Conservation (phyloP, 208 protist species). For the Crithidia sp. region DNA sequence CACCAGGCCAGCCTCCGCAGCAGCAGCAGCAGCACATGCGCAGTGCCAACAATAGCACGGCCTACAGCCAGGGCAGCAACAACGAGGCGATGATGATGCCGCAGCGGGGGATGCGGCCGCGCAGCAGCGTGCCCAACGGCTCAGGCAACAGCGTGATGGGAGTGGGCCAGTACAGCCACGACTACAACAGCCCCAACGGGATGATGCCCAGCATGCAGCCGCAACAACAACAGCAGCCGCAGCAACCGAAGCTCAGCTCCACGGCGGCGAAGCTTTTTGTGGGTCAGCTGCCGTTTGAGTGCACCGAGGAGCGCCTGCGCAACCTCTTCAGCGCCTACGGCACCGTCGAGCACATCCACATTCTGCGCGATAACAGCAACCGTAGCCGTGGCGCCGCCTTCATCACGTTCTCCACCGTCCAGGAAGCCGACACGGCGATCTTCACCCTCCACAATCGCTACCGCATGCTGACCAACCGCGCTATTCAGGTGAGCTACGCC, state of each 20-base stretch:
- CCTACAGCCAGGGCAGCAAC: slow-evolving; percentile 17
- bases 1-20: slow-evolving; percentile 6
- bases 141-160: slow-evolving; percentile 29
- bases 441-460: slow-evolving; percentile 90
- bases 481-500: slow-evolving; percentile 91
- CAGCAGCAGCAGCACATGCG: slow-evolving; percentile 26
- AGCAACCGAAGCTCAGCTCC: slow-evolving; percentile 46
- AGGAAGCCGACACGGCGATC: slow-evolving; percentile 88
- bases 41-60: slow-evolving; percentile 10
- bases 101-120: slow-evolving; percentile 9
- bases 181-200: slow-evolving; percentile 21
- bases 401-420: slow-evolving; percentile 78
- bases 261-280: slow-evolving; percentile 84
- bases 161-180: slow-evolving; percentile 16
- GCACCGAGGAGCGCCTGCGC: slow-evolving; percentile 78
- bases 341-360: slow-evolving; percentile 87
- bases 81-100: slow-evolving; percentile 14
- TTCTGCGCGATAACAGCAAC: slow-evolving; percentile 83
- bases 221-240: slow-evolving; percentile 35
- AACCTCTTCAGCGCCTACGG: slow-evolving; percentile 89
- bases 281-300: slow-evolving; percentile 87
- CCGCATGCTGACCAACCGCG: slow-evolving; percentile 87
- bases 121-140: slow-evolving; percentile 26
- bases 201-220: slow-evolving; percentile 14
- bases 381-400: slow-evolving; percentile 86